Conservation (phyloP, 192 early-diverging fungal species). For the Glomus cerebriforme region DNA sequence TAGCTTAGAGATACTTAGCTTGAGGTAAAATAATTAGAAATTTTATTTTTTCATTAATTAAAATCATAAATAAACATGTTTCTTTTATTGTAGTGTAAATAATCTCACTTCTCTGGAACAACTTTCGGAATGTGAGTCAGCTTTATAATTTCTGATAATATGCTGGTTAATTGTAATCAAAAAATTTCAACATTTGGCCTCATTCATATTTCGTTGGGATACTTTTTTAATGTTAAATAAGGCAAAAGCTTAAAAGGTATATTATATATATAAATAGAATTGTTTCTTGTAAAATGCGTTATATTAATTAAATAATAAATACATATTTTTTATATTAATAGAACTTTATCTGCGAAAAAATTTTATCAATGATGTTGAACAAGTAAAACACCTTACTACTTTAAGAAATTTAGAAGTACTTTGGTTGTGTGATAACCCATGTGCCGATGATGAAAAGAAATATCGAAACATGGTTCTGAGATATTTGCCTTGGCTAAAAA, state of each 20-base stretch:
- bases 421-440: constrained; percentile 34
- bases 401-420: constrained; percentile 28
- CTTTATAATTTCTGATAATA: constrained; percentile 4
- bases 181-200: not conserved
- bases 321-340: not conserved
- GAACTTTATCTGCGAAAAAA: constrained; percentile 31
- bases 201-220: not conserved
- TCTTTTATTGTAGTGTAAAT: constrained; percentile 22
- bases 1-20: constrained; percentile 26
- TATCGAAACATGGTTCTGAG: constrained; percentile 16
- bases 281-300: not conserved
- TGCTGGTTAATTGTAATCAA: not conserved
- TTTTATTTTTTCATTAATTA: not conserved
- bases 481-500: constrained; percentile 29
- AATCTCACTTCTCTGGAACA: constrained; percentile 28
- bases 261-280: not conserved
- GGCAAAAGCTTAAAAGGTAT: constrained; percentile 26
- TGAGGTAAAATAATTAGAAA: constrained; percentile 18
- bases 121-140: constrained; percentile 30
- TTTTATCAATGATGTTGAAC: constrained; percentile 26
- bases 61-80: not conserved
- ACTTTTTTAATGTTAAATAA: not conserved
- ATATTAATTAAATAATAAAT: not conserved
- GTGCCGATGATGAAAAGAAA: constrained; percentile 20
- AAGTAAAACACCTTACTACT: constrained; percentile 24